Evolutionary conservation across 208 protist species (phyloP).

Genomic region (Histomonas meleagridis): DNA sequence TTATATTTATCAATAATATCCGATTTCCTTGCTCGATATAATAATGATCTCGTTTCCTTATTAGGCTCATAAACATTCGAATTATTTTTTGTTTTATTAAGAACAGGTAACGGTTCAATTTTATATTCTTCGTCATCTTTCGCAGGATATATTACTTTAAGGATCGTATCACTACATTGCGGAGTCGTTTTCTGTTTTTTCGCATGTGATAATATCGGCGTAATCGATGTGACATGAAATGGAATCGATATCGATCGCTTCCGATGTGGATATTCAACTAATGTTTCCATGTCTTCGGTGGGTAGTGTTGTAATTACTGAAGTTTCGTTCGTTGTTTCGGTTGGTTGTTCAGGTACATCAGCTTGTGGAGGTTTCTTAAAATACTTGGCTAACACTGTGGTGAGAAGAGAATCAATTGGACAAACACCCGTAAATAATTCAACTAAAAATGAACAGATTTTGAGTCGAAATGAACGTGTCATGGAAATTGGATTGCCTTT

Average conservation of each 20-base stretch:
- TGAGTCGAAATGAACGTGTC: background rate
- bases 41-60: background rate
- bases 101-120: background rate
- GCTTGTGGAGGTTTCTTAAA: background rate
- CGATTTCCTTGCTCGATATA: background rate
- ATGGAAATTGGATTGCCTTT: background rate
- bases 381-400: background rate
- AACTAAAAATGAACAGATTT: constrained; percentile 3
- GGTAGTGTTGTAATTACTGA: background rate
- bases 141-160: background rate
- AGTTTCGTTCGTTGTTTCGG: background rate
- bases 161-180: background rate
- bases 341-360: background rate
- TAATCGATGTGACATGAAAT: background rate
- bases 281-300: background rate
- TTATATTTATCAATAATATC: background rate
- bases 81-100: background rate
- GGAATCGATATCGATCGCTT: background rate
- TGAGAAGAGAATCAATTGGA: background rate
- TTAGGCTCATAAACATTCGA: background rate
- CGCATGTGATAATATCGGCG: background rate
- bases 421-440: background rate
- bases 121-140: background rate
- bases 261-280: background rate
- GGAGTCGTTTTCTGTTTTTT: background rate